These are phyloP conservation scores for Cenococcum geophilum DNA, from an alignment of 495 filamentous ascomycete genomes.

Conservation along the genomic window DNA sequence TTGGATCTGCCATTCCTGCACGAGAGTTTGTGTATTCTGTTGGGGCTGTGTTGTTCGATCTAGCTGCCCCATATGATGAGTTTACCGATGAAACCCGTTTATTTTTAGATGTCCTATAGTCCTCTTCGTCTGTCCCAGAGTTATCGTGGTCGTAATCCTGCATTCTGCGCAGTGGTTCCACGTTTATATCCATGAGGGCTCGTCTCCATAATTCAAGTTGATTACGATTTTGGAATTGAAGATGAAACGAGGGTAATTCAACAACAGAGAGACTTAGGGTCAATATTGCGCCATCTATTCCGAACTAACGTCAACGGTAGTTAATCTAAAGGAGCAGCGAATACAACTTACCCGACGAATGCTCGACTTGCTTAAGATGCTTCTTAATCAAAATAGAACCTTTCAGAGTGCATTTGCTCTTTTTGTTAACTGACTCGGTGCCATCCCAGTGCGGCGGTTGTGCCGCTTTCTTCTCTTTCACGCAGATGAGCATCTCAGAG, in stretches of 20 bases:
- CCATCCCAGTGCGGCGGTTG: slow-evolving; percentile 58
- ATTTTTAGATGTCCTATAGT: slow-evolving; percentile 59
- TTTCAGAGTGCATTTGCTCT: slow-evolving; percentile 80
- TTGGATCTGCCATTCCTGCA: slow-evolving; percentile 42
- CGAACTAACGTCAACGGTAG: slow-evolving; percentile 5
- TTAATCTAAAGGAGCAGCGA: not conserved
- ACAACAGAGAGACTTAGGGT: slow-evolving; percentile 86
- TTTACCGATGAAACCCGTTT: slow-evolving; percentile 82
- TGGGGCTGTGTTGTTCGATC: slow-evolving; percentile 65
- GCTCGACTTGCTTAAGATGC: slow-evolving; percentile 88
- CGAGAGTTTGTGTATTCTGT: slow-evolving; percentile 72
- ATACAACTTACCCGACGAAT: slow-evolving; percentile 44
- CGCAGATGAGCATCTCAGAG: slow-evolving; percentile 98
- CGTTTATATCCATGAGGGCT: slow-evolving; percentile 77
- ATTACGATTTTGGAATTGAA: slow-evolving; percentile 77
- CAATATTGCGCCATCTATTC: slow-evolving; percentile 71
- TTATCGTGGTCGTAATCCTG: slow-evolving; percentile 70
- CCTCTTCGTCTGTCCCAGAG: slow-evolving; percentile 84
- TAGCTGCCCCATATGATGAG: slow-evolving; percentile 77
- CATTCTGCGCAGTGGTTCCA: slow-evolving; percentile 44
- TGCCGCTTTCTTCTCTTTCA: slow-evolving; percentile 84
- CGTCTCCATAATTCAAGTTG: slow-evolving; percentile 91
- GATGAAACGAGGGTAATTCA: slow-evolving; percentile 94
- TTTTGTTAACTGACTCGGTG: slow-evolving; percentile 43
- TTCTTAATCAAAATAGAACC: slow-evolving; percentile 98